Percentiles rank a stretch among this genome's conserved stretches.
phyloP scores from a whole-genome alignment of 208 protist genomes.

The Leishmania arabica region DNA sequence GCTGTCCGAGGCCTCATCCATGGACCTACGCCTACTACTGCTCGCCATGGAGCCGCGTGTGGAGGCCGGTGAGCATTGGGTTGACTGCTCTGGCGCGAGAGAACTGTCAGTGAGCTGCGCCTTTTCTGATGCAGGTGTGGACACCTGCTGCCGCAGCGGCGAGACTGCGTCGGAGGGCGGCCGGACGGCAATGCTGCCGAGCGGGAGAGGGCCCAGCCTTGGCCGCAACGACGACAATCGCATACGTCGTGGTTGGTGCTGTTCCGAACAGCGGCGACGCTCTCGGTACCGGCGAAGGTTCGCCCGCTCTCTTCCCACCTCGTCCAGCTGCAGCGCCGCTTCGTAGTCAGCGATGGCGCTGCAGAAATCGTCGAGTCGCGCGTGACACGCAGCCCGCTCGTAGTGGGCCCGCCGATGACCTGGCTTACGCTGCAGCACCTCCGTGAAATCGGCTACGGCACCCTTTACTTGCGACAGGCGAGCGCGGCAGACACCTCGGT shows the following conservation, averaged over 20 bases:
- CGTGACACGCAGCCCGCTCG: slow-evolving; percentile 74
- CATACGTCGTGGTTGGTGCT: slow-evolving; percentile 11
- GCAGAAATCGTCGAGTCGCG: slow-evolving; percentile 65
- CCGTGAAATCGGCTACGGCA: slow-evolving; percentile 67
- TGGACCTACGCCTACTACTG: slow-evolving; percentile 4
- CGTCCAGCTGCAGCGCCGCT: slow-evolving; percentile 55
- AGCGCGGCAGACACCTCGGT: slow-evolving; percentile 54
- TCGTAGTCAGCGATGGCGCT: slow-evolving; percentile 86
- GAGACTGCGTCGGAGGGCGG: neutral
- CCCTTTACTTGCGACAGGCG: slow-evolving; percentile 53
- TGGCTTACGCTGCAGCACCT: slow-evolving; percentile 61
- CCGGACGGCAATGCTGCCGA: neutral
- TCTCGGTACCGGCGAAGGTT: slow-evolving; percentile 10
- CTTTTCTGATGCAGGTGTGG: neutral
- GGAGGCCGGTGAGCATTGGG: slow-evolving; percentile 10
- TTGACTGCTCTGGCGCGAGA: neutral
- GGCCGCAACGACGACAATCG: neutral
- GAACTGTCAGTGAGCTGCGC: neutral
- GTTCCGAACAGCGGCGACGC: slow-evolving; percentile 3
- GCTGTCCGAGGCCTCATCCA: slow-evolving; percentile 18
- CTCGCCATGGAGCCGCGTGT: neutral
- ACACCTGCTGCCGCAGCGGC: neutral
- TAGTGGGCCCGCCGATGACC: slow-evolving; percentile 64
- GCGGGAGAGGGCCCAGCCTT: neutral
- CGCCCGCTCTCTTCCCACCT: slow-evolving; percentile 21